Evolutionary conservation across 768 basidiomycete species (phyloP), one percentile per base, ranked within the genome.

Genomic region (Megacollybia marginata): DNA sequence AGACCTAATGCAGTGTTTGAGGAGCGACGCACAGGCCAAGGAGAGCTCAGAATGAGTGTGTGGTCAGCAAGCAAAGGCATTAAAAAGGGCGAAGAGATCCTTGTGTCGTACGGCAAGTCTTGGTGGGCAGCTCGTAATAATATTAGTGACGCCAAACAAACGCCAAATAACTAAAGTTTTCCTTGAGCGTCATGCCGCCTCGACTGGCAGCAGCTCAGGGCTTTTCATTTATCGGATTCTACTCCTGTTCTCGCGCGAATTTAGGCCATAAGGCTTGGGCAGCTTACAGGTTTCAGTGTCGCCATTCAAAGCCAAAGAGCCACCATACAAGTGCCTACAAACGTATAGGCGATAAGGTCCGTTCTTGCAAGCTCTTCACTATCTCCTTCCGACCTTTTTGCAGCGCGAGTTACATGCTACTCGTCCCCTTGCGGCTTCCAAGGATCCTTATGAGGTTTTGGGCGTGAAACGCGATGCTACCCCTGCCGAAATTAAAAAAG

Each of bases 401-500:
- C 57, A 93, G 90, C 87, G 91, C 56, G 57, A 71, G 12, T 78
- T 96, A 59, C 92, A 95, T 69, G 72, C 83, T 7, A 82, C 91
- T 20, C 59, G 72, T 19, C 67, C 76, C 18, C 65, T 69, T 48
- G 71, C 72, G 23, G 75, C 79, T 8, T 63, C 77, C 15, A 94
- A 88, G 66, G 85, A 91, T 63, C 96, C 96, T 2, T 99, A 99
- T 66, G 67, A 85, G 31, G 85, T 91, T n/a, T 69, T 99, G 9
- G 95, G 96, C 20, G 85, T 98, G 8, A 76, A 76, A 58, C 82
- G 82, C 57, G 91, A 92, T 65, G 88, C 95, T 43, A 74, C 82
- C 18, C 65, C 82, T 23, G 79, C 85, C 18, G 92, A 98, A 57
- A 97, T 99, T 60, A 99, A 99, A 81, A 98, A 98, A 71, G 79